phyloP scores from a whole-genome alignment of 768 basidiomycete species.

The Terana coerulea region DNA sequence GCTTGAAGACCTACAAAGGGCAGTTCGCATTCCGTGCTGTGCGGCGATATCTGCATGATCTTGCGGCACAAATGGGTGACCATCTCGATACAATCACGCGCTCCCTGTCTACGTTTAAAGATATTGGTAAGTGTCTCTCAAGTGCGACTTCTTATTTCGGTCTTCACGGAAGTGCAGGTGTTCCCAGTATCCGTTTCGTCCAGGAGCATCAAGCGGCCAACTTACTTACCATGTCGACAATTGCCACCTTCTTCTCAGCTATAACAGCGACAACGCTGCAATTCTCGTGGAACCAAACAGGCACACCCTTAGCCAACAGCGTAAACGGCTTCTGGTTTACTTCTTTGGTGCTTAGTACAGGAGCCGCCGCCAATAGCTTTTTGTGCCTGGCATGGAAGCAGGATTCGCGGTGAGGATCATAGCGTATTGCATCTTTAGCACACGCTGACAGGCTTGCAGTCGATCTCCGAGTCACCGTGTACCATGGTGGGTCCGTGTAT shows the following conservation, averaged over 20 bases:
- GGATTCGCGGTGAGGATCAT: conserved; percentile 65
- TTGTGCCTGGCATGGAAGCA: conserved; percentile 76
- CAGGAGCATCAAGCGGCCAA: conserved; percentile 62
- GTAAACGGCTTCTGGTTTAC: conserved; percentile 74
- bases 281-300: conserved; percentile 50
- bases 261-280: conserved; percentile 71
- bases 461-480: conserved; percentile 70
- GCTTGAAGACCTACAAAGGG: conserved; percentile 58
- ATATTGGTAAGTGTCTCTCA: conserved; percentile 50
- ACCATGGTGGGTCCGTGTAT: conserved; percentile 75
- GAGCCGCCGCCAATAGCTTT: conserved; percentile 68
- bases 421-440: not conserved
- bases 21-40: conserved; percentile 70
- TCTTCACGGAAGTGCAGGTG: conserved; percentile 52
- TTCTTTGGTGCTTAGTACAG: conserved; percentile 71
- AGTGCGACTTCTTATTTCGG: too few species aligned
- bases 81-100: conserved; percentile 65
- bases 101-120: conserved; percentile 66
- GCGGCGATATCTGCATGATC: conserved; percentile 68
- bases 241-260: conserved; percentile 75
- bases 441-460: conserved; percentile 30
- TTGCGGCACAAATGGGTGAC: conserved; percentile 68
- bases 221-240: conserved; percentile 66
- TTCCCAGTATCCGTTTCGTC: conserved; percentile 70
- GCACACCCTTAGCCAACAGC: conserved; percentile 36